Evolutionary conservation across 2,329 filamentous ascomycete genomes (phyloP).

Genomic region (Mycosphaerella sp.): DNA sequence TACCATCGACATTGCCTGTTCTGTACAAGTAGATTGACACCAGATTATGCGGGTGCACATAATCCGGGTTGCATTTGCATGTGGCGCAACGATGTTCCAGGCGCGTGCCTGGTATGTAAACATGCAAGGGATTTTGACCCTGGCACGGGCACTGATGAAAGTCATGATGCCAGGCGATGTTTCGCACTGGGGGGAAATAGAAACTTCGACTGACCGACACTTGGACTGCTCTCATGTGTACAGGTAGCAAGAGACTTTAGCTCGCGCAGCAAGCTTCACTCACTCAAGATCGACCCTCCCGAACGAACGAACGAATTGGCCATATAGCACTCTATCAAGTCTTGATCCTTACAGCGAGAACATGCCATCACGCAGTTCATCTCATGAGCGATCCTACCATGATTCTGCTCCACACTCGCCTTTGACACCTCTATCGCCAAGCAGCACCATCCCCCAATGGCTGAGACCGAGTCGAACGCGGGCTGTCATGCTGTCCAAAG

Average conservation of each 20-base stretch:
- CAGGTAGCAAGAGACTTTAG: background rate
- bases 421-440: constrained; percentile 22
- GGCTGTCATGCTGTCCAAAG: constrained; percentile 16
- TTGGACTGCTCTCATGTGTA: background rate
- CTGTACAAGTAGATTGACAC: too few relatives aligned
- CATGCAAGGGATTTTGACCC: too few relatives aligned
- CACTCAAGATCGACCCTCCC: too few relatives aligned
- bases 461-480: constrained; percentile 19
- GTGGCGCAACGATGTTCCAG: too few relatives aligned
- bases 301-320: background rate
- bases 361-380: constrained; percentile 24
- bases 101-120: too few relatives aligned
- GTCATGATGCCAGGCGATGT: background rate
- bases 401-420: constrained; percentile 25
- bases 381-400: constrained; percentile 19
- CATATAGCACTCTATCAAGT: background rate
- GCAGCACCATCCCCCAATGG: constrained; percentile 26
- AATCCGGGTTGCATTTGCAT: too few relatives aligned
- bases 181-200: background rate
- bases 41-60: too few relatives aligned
- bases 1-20: too few relatives aligned
- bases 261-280: background rate
- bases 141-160: background rate
- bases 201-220: background rate
- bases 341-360: background rate